Conservation (phyloP, 2,329 filamentous ascomycete species). For the Aspergillus pseudotamarii region DNA sequence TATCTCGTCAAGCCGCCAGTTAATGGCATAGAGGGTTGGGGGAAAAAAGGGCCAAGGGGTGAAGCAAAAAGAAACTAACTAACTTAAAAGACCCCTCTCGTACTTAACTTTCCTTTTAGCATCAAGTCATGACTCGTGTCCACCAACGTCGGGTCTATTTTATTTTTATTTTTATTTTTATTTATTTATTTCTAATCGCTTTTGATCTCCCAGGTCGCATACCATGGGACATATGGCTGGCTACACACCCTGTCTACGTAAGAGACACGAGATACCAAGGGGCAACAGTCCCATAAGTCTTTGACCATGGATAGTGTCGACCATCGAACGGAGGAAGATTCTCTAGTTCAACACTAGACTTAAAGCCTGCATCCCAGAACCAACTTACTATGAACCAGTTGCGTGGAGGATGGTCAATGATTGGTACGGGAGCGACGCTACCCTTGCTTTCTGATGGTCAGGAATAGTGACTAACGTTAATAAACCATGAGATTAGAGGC, state of each 20-base stretch:
- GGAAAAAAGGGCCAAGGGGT: not conserved
- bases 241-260: not conserved
- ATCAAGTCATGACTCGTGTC: slow-evolving; percentile 1
- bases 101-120: not conserved
- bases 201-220: not conserved
- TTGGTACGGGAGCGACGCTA: not conserved
- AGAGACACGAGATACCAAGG: not conserved
- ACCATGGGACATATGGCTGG: not conserved
- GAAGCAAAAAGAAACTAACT: not conserved
- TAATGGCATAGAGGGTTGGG: not conserved
- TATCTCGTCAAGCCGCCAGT: not conserved
- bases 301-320: not conserved
- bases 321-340: not conserved
- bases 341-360: not conserved
- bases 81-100: not conserved
- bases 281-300: not conserved
- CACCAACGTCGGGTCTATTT: not conserved
- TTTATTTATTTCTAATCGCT: not conserved
- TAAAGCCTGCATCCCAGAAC: not conserved
- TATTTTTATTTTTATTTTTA: not conserved
- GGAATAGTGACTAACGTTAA: not conserved
- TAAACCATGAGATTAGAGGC: slow-evolving; percentile 1
- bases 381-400: not conserved
- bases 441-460: not conserved
- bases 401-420: not conserved